Base-by-base conservation (phyloP, 345 rosid genomes). In the Pistacia atlantica region DNA sequence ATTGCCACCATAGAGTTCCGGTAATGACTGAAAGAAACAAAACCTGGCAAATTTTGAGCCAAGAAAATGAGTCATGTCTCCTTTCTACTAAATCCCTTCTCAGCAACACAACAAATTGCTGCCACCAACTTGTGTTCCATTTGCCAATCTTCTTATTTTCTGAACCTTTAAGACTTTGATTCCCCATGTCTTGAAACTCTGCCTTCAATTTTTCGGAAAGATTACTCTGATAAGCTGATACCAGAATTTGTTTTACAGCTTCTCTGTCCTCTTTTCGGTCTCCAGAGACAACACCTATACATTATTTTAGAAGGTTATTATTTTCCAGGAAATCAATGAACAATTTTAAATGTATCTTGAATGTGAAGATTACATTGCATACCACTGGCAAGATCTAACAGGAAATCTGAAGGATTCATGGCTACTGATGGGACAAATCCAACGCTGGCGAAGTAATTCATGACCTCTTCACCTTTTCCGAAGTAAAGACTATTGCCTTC, bases 61-160 rank as follows among this genome's bases (percentile, higher is more conserved):
- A 45, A 25, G 89, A 81, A 84, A 90, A 84, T 5, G 82, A 78
- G 9, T 82, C 81, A 22, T 89, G 76, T 56, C 76, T 86, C 78
- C 90, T 82, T 75, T 86, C 87, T 71, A 85, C 87, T 14, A 90
- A n/a, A 45, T 88, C 90, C 70, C 92, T 86, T 55, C 58, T 56
- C 2, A 85, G 64, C 79, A 90, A 72, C 35, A 81, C 78, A 2
- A 72, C 70, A 48, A 89, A 86, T 65, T 90, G 88, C 74, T 90
- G 90, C 89, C 86, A 83, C 92, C 95, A 90, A 11, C 85, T 84
- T 3, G 90, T 86, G 5, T 84, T 58, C 90, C 92, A 86, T 14
- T 67, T 46, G 0, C 52, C 74, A 4, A 70, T 38, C n/a, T 79
- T 70, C 56, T 72, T 78, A 55, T 74, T 77, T 6, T 57, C 77